Evolutionary conservation across 208 protist species (phyloP).

Genomic region (Porcisia deanei): DNA sequence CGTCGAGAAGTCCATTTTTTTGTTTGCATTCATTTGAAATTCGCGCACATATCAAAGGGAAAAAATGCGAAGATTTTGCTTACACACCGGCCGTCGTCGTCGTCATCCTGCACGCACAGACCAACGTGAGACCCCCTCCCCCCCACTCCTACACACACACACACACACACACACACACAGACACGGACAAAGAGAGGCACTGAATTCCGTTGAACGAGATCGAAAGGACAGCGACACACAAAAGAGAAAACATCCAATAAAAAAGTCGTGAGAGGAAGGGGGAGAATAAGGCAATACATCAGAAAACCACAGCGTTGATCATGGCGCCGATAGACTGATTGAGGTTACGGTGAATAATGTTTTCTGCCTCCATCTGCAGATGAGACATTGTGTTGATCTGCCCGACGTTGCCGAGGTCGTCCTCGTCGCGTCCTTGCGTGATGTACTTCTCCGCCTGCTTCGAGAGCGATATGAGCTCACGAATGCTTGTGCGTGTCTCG

Average conservation of each 20-base stretch:
- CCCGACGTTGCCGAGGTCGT: slow-evolving; percentile 86
- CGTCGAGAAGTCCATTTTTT: not conserved
- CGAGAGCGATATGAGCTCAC: slow-evolving; percentile 67
- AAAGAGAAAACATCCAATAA: not conserved
- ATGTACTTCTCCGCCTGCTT: slow-evolving; percentile 86
- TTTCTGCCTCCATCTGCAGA: slow-evolving; percentile 78
- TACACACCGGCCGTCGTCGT: not conserved
- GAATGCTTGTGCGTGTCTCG: slow-evolving; percentile 74
- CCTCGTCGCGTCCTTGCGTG: slow-evolving; percentile 80
- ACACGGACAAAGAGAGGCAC: not conserved
- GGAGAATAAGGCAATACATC: slow-evolving; percentile 24
- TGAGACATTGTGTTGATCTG: slow-evolving; percentile 80
- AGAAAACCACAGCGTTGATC: slow-evolving; percentile 90
- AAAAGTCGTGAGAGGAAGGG: not conserved
- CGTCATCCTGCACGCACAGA: not conserved
- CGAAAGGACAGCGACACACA: not conserved
- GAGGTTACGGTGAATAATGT: slow-evolving; percentile 76
- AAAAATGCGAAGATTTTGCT: not conserved
- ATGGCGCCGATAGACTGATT: slow-evolving; percentile 86
- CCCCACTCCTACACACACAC: not conserved
- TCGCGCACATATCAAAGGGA: not conserved
- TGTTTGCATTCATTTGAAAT: not conserved
- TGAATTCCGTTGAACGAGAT: too few species aligned
- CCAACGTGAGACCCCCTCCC: not conserved
- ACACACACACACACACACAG: slow-evolving; percentile 2